Conservation (phyloP, 169 alveolate species). For the Plasmodium cynomolgi region DNA sequence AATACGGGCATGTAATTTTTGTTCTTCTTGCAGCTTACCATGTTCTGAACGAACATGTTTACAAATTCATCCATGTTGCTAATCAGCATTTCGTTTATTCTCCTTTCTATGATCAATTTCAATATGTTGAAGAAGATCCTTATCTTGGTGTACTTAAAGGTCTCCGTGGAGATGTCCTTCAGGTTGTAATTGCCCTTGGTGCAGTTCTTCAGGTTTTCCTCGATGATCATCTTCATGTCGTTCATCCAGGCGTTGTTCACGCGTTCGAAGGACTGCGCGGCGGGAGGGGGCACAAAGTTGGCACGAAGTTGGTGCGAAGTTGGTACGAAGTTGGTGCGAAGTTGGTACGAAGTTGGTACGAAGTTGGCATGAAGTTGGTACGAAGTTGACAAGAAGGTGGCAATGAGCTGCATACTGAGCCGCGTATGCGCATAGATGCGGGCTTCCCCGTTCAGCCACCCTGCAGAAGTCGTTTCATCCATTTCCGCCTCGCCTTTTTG, state of each 20-base stretch:
- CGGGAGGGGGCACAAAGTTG: not conserved
- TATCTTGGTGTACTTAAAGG: conserved; percentile 67
- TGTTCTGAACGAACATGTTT: conserved; percentile 25
- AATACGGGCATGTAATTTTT: conserved; percentile 53
- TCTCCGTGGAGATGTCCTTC: conserved; percentile 66
- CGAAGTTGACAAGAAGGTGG: not conserved
- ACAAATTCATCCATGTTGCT: conserved; percentile 50
- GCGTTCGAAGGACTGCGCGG: conserved; percentile 48
- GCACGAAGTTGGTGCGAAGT: not conserved
- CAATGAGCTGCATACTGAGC: not conserved
- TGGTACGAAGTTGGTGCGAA: too few species aligned
- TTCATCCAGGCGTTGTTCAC: conserved; percentile 72
- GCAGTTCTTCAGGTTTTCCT: conserved; percentile 66
- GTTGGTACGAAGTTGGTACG: too few species aligned
- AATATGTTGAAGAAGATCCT: conserved; percentile 66
- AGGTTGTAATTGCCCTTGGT: conserved; percentile 61
- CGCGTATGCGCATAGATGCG: not conserved
- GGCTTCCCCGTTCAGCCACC: not conserved
- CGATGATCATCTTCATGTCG: conserved; percentile 57
- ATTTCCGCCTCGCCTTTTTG: not conserved
- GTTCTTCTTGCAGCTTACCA: conserved; percentile 35
- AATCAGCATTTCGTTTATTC: conserved; percentile 64
- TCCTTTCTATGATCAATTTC: conserved; percentile 48
- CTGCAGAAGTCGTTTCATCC: not conserved
- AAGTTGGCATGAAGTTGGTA: not conserved